phyloP scores from a whole-genome alignment of 73 alveolate genomes.

The Paramecium sexaurelia region DNA sequence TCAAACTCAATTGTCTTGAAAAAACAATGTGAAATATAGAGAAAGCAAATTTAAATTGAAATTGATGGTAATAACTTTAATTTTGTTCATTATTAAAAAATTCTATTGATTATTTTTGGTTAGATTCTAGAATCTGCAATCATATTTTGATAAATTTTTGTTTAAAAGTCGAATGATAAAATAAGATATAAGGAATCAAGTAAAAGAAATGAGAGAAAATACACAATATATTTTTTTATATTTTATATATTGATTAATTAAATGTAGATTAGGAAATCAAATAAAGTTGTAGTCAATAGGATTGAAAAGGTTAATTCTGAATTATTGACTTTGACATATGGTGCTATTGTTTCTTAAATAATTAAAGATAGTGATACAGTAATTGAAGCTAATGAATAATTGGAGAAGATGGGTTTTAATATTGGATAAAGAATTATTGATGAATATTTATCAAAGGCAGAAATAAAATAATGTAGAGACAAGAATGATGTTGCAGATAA shows the following conservation, averaged over 20 bases:
- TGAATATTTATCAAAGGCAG: constrained; percentile 62
- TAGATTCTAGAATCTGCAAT: too few relatives aligned
- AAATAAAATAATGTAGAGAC: constrained; percentile 57
- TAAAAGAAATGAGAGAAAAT: too few relatives aligned
- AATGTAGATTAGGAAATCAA: constrained; percentile 3
- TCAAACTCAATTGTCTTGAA: too few relatives aligned
- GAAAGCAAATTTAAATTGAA: too few relatives aligned
- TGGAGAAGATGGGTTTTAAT: constrained; percentile 67
- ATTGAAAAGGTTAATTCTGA: constrained; percentile 60
- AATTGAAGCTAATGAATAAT: constrained; percentile 64
- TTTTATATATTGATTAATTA: neutral
- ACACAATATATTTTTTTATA: too few relatives aligned
- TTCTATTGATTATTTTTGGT: too few relatives aligned
- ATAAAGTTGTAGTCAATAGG: constrained; percentile 10
- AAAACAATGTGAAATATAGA: too few relatives aligned
- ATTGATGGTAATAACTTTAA: too few relatives aligned
- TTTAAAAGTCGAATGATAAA: too few relatives aligned
- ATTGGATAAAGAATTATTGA: constrained; percentile 65
- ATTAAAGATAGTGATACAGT: constrained; percentile 61
- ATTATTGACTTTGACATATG: constrained; percentile 63
- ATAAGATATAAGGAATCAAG: too few relatives aligned
- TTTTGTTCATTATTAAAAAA: too few relatives aligned
- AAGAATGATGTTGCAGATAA: constrained; percentile 63
- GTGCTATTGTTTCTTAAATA: constrained; percentile 63
- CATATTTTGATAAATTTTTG: too few relatives aligned